Base-by-base conservation (phyloP, 192 early-diverging fungal species). In the Funneliformis mosseae region DNA sequence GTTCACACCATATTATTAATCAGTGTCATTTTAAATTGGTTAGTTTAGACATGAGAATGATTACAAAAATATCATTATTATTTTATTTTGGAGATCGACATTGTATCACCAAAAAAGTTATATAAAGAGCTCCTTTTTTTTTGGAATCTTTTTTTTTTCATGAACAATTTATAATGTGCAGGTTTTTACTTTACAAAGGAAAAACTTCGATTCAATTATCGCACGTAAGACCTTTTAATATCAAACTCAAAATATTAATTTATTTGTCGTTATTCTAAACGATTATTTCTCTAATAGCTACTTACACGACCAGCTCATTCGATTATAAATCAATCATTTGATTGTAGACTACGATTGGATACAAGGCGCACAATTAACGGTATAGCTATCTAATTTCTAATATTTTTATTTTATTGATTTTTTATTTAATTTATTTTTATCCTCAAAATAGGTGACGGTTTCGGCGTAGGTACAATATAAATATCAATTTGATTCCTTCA, bases 321-420 rank as follows among this genome's bases (percentile, higher is more conserved):
- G 28, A 94, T 94, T 50, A 93, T 94, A 63, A 93, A 93, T 84
- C 93, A 95, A 83, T 93, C 93, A 71, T 92, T 93, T 82, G 92
- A 92, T 83, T 92, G 89, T 74, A 89, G 88, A 82, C 83, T 95
- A 60, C 89, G 90, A 55, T 79, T 95, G 6, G 92, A 95, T 83
- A 81, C 80, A 42, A 63, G 88, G 73, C 83, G 89, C 81, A 88
- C 91, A 3, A 88, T 93, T 80, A 95, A 95, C 85, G 93, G 89
- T 89, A 89, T 71, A 39, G 10, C 6, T 27, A 62, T 68, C 4
- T 3, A 1, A 8, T 43, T 42, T 70, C 42, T 23, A 8, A 70
- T 23, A 42, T 42, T 39, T 68, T 28, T 8, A 63, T 46, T 41
- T 68, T 27, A 25, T 48, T 68, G 55, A 27, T 23, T 72, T 42